Conservation (phyloP, 225 moss, liverwort and hornwort genomes). For the Pseudisothecium myosuroides region DNA sequence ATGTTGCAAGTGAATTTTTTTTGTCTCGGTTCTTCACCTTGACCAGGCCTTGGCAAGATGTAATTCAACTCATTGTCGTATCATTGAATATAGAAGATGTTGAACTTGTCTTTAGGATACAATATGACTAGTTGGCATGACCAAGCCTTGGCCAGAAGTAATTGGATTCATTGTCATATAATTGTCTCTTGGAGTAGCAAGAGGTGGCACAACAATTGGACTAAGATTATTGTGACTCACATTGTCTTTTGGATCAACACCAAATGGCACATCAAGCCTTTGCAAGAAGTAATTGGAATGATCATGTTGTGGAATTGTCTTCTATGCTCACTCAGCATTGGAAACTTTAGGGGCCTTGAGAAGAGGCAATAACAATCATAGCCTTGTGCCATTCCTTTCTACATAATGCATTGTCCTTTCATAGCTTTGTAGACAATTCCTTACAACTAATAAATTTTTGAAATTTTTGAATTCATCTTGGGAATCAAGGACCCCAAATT, state of each 20-base stretch:
- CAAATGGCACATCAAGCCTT: no score
- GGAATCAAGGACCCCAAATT: no score
- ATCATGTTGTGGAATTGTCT: accelerated
- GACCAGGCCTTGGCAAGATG: background rate
- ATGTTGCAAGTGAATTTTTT: background rate
- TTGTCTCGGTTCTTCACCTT: background rate
- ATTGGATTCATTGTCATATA: accelerated
- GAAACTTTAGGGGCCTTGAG: accelerated
- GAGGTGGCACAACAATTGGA: background rate
- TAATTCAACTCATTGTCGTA: accelerated
- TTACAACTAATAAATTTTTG: accelerated
- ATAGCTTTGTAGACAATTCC: accelerated
- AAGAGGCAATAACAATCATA: background rate
- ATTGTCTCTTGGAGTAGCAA: background rate
- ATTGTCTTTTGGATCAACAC: no score
- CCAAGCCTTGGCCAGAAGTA: background rate
- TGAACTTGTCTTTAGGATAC: no score
- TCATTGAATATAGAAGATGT: no score
- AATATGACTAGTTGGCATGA: no score
- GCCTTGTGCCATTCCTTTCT: background rate
- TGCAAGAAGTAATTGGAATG: background rate
- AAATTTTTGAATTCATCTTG: no score
- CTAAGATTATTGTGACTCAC: no score
- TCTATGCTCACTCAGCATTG: accelerated
- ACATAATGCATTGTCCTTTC: background rate